Evolutionary conservation across 192 early-diverging fungal species (phyloP), one percentile per base, ranked within the genome.

Genomic region (Ambispora gerdemannii): DNA sequence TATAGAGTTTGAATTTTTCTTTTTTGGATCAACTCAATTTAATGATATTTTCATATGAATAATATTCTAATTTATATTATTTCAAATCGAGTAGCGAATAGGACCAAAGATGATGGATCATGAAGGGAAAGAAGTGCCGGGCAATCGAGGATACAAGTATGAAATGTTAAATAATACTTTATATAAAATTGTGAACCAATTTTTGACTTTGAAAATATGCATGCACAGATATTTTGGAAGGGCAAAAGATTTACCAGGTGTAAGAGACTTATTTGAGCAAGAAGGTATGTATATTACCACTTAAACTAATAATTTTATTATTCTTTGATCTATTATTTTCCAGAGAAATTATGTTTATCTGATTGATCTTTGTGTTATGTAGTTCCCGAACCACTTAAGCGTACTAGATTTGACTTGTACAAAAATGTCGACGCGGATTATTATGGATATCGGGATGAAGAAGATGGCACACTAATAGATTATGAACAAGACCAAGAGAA

Each of bases 361-460:
- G 8, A 34, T 31, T 64, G 22, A 15, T 20, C 33, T 28, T 50
- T 49, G 51, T 22, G 20, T 35, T 25, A 25, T 34, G 6, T 69
- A 82, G 84, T 72, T 0, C 51, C 77, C 25, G 78, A 78, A 20
- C 75, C 83, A 24, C 76, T 75, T 62, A 75, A 78, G 34, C 83
- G 86, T 43, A 86, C 83, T 32, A 84, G 91, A 68, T 77, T 78
- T 11, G 92, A 94, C 31, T 75, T 98, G 67, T 81, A 87, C 61
- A 80, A 84, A 52, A 83, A 90, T 27, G 88, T 93, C 13, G 96
- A 96, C 74, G 94, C 94, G 1, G 91, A 93, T 67, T 98, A 98
- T 76, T 98, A 91, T 69, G 95, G 96, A 33, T 98, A 95, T 74
- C 82, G 90, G 50, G 94, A 97, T 73, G 95, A 97, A 75, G 87